Conservation (phyloP, 352 stramenopile genomes). For the Aphanomyces astaci region DNA sequence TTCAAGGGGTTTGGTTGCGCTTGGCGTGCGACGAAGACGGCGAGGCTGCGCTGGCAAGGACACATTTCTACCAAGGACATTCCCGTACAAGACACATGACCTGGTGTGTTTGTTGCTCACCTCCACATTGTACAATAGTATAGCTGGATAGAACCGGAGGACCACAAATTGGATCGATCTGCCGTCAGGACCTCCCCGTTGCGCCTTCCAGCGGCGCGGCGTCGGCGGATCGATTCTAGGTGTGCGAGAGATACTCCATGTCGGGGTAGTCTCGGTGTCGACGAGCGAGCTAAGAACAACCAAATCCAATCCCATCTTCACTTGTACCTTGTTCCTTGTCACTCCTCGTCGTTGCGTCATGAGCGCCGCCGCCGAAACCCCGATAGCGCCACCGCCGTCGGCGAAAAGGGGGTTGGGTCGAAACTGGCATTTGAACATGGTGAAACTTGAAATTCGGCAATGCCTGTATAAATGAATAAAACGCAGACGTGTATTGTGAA, state of each 20-base stretch:
- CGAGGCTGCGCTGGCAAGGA: not conserved
- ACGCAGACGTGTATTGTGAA: not conserved
- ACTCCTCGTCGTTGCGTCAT: not conserved
- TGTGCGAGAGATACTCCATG: not conserved
- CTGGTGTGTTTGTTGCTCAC: not conserved
- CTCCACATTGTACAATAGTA: constrained; percentile 12
- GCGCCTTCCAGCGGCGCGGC: constrained; percentile 1
- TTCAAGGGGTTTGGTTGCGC: not conserved
- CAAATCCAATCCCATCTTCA: constrained; percentile 3
- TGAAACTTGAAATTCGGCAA: no score
- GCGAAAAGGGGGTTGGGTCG: no score
- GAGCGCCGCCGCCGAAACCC: not conserved
- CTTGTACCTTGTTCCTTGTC: not conserved
- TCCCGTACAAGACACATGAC: constrained; percentile 13
- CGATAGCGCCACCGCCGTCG: not conserved
- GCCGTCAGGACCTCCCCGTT: not conserved
- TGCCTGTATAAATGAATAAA: not conserved
- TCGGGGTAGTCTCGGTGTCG: not conserved
- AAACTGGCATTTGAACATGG: no score
- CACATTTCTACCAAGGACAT: constrained; percentile 5
- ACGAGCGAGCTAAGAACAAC: not conserved
- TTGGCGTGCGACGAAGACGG: not conserved
- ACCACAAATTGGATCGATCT: constrained; percentile 1
- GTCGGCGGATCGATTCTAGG: constrained; percentile 5
- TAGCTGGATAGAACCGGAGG: constrained; percentile 7